Evolutionary conservation across 805 yeast species (phyloP), one percentile per base, ranked within the genome.

Genomic region (Metschnikowia koreensis): DNA sequence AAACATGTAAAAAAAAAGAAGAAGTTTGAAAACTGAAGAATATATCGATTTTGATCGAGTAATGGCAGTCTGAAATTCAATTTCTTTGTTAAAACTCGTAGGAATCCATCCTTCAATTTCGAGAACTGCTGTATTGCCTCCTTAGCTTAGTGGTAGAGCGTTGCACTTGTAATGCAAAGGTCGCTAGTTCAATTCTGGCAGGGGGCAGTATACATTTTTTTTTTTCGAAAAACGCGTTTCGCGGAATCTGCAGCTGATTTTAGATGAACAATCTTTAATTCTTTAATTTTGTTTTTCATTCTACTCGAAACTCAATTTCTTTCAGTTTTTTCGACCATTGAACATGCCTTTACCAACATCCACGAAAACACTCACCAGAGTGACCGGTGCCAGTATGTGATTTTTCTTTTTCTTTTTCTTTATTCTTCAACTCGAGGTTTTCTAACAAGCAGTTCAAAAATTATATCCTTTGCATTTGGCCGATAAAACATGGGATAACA

Each of bases 91-190:
- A 10, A 29, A 29, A 29, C 33, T 7, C 10, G 10, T 10, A 29
- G 10, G 10, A 29, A 29, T 29, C 33, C 10, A 29, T 8, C 33
- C 33, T 8, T 8, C 33, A 29, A 31, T 31, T 43, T 22, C 22
- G 4, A 22, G 22, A 22, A 3, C 22, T 22, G 4, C 4, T 22
- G 4, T 22, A 28, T n/a, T 10, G 96, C 96, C 96, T 81, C 84
- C 82, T 89, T 89, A 89, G 96, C 96, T 89, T 88, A 89, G 97
- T 87, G 96, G 96, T 89, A 89, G 94, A 89, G 96, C 96, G 96
- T 87, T 87, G 96, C 97, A 89, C 97, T 89, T 89, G 97, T 89
- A 89, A 87, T 87, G 96, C 94, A 86, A 86, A 86, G 93, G 91
- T 87, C 93, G 90, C 89, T 85, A 86, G 69, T 65, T 65, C 69